These are phyloP conservation scores for Corymbia maculata DNA, from an alignment of 345 rosid genomes.

Conservation along the genomic window DNA sequence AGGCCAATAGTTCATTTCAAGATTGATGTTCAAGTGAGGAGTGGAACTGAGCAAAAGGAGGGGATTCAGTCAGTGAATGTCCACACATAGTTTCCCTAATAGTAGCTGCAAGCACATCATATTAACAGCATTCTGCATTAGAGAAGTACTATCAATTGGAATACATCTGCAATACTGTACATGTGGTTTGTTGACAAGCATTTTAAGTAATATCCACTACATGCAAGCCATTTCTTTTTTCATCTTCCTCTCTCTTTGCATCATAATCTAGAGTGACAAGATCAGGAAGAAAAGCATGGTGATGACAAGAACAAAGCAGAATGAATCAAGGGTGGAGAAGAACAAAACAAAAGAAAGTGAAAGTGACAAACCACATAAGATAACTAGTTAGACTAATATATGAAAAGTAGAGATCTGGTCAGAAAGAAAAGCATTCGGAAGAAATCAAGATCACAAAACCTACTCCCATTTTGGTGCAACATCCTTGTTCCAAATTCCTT, in stretches of 20 bases:
- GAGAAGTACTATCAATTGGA: background rate
- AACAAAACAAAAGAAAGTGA: background rate
- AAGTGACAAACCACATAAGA: background rate
- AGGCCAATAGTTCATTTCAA: slow-evolving; percentile 98
- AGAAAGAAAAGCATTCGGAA: background rate
- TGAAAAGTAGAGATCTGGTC: background rate
- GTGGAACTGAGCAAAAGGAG: slow-evolving; percentile 46
- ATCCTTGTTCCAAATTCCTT: slow-evolving; percentile 93
- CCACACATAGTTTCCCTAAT: background rate
- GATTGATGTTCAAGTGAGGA: slow-evolving; percentile 92
- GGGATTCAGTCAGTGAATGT: background rate
- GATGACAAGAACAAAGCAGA: background rate
- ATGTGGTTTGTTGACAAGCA: background rate
- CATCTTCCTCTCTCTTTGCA: background rate
- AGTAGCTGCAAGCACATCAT: background rate
- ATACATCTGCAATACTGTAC: background rate
- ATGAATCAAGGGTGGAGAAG: background rate
- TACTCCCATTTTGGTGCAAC: slow-evolving; percentile 89
- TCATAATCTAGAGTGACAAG: background rate
- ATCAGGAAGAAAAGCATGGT: background rate
- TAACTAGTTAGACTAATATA: background rate
- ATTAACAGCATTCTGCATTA: background rate
- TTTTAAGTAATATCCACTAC: background rate
- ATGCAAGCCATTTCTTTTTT: background rate
- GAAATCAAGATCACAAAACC: slow-evolving; percentile 9